Percentiles rank a stretch among this genome's conserved stretches.
Conservation (phyloP, 306 rosid species). For the cucumber (Cucumis sativus) region DNA sequence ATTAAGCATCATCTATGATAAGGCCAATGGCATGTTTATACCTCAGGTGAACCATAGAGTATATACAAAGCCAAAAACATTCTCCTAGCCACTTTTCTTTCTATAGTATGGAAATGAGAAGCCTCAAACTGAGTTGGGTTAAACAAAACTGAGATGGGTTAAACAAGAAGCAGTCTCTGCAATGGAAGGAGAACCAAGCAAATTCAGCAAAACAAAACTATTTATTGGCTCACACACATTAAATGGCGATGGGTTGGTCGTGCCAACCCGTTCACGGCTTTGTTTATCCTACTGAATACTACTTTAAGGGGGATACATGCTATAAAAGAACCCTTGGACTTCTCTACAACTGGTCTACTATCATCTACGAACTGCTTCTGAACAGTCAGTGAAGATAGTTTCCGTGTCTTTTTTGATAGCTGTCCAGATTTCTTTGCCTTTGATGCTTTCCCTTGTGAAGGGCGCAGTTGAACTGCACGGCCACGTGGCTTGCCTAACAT, state of each 20-base stretch:
- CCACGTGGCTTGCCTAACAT: conserved; percentile 24
- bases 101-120: not conserved
- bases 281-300: conserved; percentile 82
- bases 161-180: not conserved
- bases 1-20: not conserved
- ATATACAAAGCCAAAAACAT: conserved; percentile 3
- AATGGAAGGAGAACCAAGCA: not conserved
- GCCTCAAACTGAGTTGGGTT: not conserved
- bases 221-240: conserved; percentile 28
- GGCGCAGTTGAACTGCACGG: conserved; percentile 3
- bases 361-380: conserved; percentile 47
- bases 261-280: conserved; percentile 64
- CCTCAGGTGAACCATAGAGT: not conserved
- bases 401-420: conserved; percentile 63
- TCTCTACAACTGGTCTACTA: conserved; percentile 41
- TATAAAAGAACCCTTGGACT: conserved; percentile 52
- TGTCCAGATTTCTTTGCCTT: conserved; percentile 54
- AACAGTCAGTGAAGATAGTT: conserved; percentile 67
- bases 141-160: not conserved
- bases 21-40: not conserved
- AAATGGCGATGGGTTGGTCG: conserved; percentile 37
- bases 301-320: conserved; percentile 77
- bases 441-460: conserved; percentile 29
- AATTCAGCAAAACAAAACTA: not conserved
- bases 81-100: not conserved